Evolutionary conservation across 257 asterid genomes (phyloP).

Genomic region (Solanum stenotomum): DNA sequence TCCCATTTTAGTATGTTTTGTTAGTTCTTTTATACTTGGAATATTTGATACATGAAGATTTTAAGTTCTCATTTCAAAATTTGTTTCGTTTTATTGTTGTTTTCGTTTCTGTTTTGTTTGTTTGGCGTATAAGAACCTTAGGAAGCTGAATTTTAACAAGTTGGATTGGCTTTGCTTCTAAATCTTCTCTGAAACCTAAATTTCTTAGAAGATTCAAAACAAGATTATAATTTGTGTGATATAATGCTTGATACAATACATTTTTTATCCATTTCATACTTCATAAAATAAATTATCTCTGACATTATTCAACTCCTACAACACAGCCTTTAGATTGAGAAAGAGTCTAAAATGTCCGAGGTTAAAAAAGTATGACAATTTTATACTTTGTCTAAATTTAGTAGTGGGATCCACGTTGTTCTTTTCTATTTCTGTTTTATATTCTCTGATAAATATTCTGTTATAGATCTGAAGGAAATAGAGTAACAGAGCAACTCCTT

Average conservation of each 20-base stretch:
- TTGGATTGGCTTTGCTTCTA: neutral
- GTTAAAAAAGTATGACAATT: neutral
- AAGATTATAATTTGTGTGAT: neutral
- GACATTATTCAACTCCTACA: neutral
- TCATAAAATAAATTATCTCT: neutral
- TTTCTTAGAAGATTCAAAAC: neutral
- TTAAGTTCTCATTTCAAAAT: neutral
- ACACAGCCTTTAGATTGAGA: neutral
- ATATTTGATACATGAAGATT: neutral
- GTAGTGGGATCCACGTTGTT: neutral
- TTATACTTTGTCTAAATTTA: neutral
- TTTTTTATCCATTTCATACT: neutral
- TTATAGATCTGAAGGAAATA: neutral
- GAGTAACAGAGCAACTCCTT: neutral
- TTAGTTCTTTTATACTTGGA: neutral
- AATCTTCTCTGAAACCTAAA: neutral
- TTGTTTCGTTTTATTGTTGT: neutral
- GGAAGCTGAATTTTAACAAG: neutral
- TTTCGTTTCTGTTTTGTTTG: neutral
- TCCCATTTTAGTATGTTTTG: neutral
- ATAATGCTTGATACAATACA: neutral
- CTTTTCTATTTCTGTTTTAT: neutral
- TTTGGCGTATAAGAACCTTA: neutral
- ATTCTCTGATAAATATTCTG: neutral
- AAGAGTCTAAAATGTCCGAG: neutral